phyloP scores from a whole-genome alignment of 192 early-diverging fungal genomes.

The Neocallimastix lanati region DNA sequence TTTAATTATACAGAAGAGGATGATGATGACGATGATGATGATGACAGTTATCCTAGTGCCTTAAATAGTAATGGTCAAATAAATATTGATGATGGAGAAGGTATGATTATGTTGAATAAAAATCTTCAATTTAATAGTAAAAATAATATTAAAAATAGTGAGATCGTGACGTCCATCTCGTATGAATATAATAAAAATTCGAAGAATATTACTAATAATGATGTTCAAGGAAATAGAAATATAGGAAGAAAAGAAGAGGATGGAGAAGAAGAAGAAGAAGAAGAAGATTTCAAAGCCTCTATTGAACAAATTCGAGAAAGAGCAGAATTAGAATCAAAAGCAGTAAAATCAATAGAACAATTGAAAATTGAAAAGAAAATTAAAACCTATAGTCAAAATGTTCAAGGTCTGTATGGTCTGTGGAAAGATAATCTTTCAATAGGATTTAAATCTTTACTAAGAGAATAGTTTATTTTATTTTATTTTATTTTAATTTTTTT shows the following conservation, averaged over 20 bases:
- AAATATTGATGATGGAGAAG: not conserved
- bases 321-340: not conserved
- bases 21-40: not conserved
- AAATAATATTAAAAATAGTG: not conserved
- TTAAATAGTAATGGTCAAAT: not conserved
- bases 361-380: not conserved
- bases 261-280: not conserved
- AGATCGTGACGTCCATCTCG: not conserved
- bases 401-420: not conserved
- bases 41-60: not conserved
- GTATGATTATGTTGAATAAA: too few relatives aligned
- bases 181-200: too few relatives aligned
- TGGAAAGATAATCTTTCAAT: not conserved
- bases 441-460: not conserved
- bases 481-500: too few relatives aligned
- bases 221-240: too few relatives aligned
- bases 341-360: not conserved
- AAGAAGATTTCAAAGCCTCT: not conserved
- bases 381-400: not conserved
- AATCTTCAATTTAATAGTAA: not conserved
- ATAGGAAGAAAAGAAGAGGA: not conserved
- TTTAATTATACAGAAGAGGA: not conserved
- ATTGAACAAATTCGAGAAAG: not conserved
- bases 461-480: not conserved
- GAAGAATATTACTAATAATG: too few relatives aligned